Base-by-base conservation (phyloP, 495 filamentous ascomycete species). In the Aspergillus funiculosus region DNA sequence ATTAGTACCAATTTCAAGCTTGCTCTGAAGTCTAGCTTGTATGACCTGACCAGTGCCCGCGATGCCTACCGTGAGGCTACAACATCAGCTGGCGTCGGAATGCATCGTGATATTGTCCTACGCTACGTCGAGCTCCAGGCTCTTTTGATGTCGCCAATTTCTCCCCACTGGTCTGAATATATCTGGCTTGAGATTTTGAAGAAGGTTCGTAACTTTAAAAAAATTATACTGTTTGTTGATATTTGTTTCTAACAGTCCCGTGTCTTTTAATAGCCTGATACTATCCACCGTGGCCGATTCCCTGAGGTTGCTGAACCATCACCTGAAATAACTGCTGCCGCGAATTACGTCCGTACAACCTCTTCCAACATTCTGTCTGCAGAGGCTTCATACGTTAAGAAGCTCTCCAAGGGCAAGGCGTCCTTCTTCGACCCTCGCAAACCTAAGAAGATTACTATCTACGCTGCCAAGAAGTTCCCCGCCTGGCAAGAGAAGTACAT, bases 131-230 rank as follows among this genome's bases (percentile, higher is more conserved):
- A 89, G 61, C 76, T 92, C n/a, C 91, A 97, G 65, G 82, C 86
- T 39, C 74, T 92, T 28, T 69, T 92, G 51, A 68, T 95, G 39
- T 76, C 81, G 6, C 81, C 84, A 22, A 82, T 92, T 50, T 84
- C 90, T 7, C 92, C 92, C 39, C 92, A 98, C 69, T 98, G 89
- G 86, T 74, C 88, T 39, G 92, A 97, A 55, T 86, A 94, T 61
- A 79, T 98, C 57, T 97, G 87, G 86, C 78, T 81, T 27, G 89
- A 96, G 64, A 75, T 96, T 8, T 81, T 98, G 46, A 75, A 80
- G 48, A 84, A 94, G 66, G 75, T 78, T 41, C 58, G 62, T 46
- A n/a, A 13, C n/a, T 27, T 4, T 5, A 10, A n/a, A 29, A 14
- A 20, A 11, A 6, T 38, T 17, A 10, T n/a, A 6, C 20, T 5